Conservation (phyloP, 441 rosid species). For the Erysimum cheiri region DNA sequence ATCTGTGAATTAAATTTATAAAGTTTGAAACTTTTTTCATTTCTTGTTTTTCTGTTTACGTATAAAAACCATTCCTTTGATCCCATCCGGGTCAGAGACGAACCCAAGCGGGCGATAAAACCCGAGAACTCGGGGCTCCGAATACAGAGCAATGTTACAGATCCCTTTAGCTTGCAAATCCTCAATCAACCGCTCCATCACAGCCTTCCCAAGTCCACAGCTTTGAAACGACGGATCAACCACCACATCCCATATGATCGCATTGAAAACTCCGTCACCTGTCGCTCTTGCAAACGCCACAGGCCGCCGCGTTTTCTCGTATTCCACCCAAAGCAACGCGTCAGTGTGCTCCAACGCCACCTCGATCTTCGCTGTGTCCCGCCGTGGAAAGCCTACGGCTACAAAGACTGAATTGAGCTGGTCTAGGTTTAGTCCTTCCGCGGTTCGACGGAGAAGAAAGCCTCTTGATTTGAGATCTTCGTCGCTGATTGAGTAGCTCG, state of each 20-base stretch:
- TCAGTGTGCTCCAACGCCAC: conserved; percentile 73
- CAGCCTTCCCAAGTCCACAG: conserved; percentile 80
- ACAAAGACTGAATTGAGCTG: conserved; percentile 79
- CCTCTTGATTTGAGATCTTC: conserved; percentile 69
- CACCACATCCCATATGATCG: conserved; percentile 95
- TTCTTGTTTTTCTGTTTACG: conserved; percentile 58
- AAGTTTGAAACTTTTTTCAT: conserved; percentile 14
- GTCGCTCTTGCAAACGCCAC: conserved; percentile 93
- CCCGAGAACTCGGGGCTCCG: conserved; percentile 89
- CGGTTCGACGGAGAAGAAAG: conserved; percentile 67
- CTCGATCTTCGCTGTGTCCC: conserved; percentile 72
- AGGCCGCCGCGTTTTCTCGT: conserved; percentile 62
- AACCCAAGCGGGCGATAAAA: conserved; percentile 91
- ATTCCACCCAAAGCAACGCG: conserved; percentile 74
- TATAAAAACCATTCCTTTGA: conserved; percentile 88
- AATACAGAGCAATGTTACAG: conserved; percentile 71
- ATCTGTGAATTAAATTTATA: not conserved
- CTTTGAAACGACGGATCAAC: conserved; percentile 89
- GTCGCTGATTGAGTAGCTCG: conserved; percentile 67
- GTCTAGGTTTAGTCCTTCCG: conserved; percentile 66
- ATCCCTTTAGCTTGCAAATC: conserved; percentile 69
- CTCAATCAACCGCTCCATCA: conserved; percentile 75
- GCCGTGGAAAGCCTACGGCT: conserved; percentile 87
- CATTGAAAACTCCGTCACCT: conserved; percentile 88
- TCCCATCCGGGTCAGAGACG: conserved; percentile 91